phyloP scores from a whole-genome alignment of 306 rosid species.

The Medicago lupulina region DNA sequence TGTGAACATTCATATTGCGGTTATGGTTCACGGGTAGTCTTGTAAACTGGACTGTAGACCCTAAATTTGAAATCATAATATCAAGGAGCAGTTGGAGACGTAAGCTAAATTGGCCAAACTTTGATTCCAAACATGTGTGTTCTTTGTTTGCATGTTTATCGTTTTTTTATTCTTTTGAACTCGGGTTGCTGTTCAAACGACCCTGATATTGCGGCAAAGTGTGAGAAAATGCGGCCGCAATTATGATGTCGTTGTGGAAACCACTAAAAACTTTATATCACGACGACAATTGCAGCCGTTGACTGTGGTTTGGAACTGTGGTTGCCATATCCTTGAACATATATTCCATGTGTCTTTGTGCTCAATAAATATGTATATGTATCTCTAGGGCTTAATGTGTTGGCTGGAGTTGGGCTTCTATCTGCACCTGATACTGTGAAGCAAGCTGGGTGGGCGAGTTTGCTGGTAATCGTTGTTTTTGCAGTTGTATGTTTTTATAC shows the following conservation, averaged over 20 bases:
- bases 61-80: too few species aligned
- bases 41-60: too few species aligned
- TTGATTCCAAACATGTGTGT: too few species aligned
- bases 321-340: neutral
- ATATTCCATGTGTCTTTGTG: too few species aligned
- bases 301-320: neutral
- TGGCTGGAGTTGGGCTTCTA: conserved; percentile 88
- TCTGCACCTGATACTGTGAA: conserved; percentile 70
- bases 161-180: too few species aligned
- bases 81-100: too few species aligned
- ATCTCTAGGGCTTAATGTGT: conserved; percentile 62
- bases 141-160: too few species aligned
- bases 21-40: too few species aligned
- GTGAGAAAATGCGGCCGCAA: neutral
- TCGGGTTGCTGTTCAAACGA: neutral
- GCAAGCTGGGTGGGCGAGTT: conserved; percentile 85
- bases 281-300: neutral
- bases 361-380: too few species aligned
- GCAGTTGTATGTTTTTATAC: conserved; percentile 83
- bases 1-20: too few species aligned
- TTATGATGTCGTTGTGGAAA: neutral
- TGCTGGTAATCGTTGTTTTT: conserved; percentile 65
- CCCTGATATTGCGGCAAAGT: neutral
- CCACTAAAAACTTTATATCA: neutral
- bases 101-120: too few species aligned